These are phyloP conservation scores for Flaveria floridana DNA, from an alignment of 140 eudicot species.

Conservation along the genomic window DNA sequence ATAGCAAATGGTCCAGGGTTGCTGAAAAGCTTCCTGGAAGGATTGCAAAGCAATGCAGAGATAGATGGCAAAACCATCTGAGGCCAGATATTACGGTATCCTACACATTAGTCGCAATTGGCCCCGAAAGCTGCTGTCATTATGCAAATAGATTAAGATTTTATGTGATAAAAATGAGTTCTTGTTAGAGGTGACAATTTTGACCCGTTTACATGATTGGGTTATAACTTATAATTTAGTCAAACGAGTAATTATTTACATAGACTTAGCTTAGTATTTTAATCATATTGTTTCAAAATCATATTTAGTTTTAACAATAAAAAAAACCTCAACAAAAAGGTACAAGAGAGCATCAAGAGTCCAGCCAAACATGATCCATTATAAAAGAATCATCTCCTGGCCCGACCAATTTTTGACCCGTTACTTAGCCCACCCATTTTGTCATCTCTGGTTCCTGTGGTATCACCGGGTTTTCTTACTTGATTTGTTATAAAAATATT, in stretches of 20 bases:
- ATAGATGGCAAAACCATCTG: constrained; percentile 78
- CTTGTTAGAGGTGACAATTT: not conserved
- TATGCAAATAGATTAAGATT: not conserved
- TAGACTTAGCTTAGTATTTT: not conserved
- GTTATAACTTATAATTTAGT: not conserved
- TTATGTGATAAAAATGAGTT: not conserved
- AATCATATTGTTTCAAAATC: not conserved
- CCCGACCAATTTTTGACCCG: not conserved
- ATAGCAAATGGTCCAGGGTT: constrained; percentile 59
- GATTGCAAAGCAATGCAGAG: constrained; percentile 72
- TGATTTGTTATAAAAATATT: not conserved
- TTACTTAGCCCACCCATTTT: not conserved
- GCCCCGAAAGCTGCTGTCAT: not conserved
- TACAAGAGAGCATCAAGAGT: not conserved
- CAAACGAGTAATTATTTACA: not conserved
- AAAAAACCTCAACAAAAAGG: not conserved
- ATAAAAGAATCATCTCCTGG: not conserved
- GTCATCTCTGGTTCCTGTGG: not conserved
- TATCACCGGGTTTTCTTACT: not conserved
- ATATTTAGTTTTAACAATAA: not conserved
- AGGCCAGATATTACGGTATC: constrained; percentile 65
- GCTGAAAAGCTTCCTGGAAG: constrained; percentile 65
- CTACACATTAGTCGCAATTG: not conserved
- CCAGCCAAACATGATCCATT: not conserved
- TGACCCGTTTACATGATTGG: not conserved